Evolutionary conservation across 2,329 filamentous ascomycete species (phyloP).

Genomic region (Apiospora rasikravindrae): DNA sequence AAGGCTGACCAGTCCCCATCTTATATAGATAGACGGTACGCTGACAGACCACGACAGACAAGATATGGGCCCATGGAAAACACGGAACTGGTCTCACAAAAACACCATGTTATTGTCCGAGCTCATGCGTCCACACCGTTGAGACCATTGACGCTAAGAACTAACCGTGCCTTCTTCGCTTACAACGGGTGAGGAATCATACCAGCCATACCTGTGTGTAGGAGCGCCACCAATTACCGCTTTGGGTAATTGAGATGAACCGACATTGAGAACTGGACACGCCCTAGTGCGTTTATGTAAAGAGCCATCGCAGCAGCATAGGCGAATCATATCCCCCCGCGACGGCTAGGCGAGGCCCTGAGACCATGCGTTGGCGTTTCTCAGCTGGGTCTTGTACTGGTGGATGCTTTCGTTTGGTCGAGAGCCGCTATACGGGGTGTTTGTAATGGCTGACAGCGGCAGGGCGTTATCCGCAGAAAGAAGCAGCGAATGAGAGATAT

Average conservation of each 20-base stretch:
- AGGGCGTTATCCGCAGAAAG: neutral
- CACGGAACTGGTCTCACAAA: neutral
- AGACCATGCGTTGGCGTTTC: neutral
- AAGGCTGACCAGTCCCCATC: neutral
- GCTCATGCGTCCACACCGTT: neutral
- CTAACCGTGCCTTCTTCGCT: neutral
- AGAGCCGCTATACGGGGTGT: slow-evolving; percentile 2
- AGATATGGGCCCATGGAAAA: neutral
- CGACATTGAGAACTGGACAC: neutral
- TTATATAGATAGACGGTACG: neutral
- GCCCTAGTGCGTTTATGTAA: neutral
- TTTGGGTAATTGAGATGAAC: neutral
- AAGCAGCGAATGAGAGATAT: neutral
- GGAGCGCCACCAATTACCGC: neutral
- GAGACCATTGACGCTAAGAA: neutral
- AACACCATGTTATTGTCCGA: neutral
- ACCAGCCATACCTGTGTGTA: neutral
- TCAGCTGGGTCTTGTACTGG: neutral
- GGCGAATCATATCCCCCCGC: neutral
- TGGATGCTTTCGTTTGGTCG: neutral
- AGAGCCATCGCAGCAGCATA: neutral
- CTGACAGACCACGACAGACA: neutral
- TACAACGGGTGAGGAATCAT: neutral
- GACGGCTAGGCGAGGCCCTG: neutral
- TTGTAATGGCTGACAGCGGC: neutral